phyloP scores from a whole-genome alignment of 257 asterid genomes.

The Coffea canephora region DNA sequence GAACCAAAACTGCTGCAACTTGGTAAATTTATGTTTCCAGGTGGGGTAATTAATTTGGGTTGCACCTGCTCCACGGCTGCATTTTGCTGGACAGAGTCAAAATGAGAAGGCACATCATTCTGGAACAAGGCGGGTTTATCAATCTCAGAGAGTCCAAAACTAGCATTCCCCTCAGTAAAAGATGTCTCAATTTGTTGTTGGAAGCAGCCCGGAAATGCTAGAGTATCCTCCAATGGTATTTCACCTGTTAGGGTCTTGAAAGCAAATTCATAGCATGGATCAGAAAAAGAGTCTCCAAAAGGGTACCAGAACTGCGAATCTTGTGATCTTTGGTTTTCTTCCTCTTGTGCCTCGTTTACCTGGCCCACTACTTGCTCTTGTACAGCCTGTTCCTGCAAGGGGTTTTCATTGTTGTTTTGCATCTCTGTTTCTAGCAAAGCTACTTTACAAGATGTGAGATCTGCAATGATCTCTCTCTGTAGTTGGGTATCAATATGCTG shows the following conservation, averaged over 20 bases:
- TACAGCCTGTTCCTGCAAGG: constrained; percentile 13
- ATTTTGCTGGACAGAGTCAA: constrained; percentile 24
- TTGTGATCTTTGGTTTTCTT: constrained; percentile 18
- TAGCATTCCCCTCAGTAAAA: constrained; percentile 11
- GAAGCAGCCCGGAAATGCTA: constrained; percentile 16
- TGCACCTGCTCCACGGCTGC: constrained; percentile 21
- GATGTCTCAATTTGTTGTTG: constrained; percentile 20
- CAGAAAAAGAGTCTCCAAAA: constrained; percentile 37
- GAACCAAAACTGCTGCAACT: constrained; percentile 23
- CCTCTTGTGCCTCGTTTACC: constrained; percentile 20
- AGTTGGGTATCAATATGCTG: constrained; percentile 18
- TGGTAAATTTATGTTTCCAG: constrained; percentile 27
- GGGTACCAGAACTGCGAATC: constrained; percentile 18
- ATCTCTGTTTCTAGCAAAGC: constrained; percentile 14
- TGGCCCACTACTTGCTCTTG: constrained; percentile 7
- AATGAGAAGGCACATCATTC: constrained; percentile 23
- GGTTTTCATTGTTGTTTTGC: neutral
- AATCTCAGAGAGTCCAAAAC: constrained; percentile 21
- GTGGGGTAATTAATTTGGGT: constrained; percentile 17
- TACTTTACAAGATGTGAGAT: constrained; percentile 10
- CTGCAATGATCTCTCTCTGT: neutral
- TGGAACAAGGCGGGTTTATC: constrained; percentile 27
- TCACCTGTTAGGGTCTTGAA: constrained; percentile 50
- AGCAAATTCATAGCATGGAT: constrained; percentile 47
- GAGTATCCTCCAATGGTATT: constrained; percentile 32